Conservation (phyloP, 176 grass and related monocot genomes). For the Tillandsia leiboldiana region DNA sequence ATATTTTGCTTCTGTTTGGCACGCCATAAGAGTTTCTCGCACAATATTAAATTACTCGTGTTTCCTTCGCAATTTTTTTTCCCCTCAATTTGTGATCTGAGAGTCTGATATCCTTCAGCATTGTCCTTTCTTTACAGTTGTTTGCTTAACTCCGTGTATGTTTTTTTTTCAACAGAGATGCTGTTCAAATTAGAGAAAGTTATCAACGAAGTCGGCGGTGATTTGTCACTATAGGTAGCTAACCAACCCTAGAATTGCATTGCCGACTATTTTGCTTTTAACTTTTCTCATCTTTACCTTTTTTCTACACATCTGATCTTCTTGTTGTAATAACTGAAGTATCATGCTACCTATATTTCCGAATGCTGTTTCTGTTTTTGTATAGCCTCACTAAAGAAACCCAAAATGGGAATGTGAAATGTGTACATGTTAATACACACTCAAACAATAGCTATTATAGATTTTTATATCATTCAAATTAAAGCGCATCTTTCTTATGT, state of each 20-base stretch:
- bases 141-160: neutral
- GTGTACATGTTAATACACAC: neutral
- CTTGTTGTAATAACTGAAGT: neutral
- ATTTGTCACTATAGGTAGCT: constrained; percentile 33
- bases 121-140: neutral
- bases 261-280: neutral
- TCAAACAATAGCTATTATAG: neutral
- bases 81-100: neutral
- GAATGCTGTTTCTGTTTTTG: neutral
- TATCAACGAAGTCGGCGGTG: constrained; percentile 55
- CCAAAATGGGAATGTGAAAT: neutral
- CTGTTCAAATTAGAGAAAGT: constrained; percentile 46
- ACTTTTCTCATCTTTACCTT: neutral
- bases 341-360: neutral
- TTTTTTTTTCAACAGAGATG: constrained; percentile 28
- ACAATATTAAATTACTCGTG: too few relatives aligned
- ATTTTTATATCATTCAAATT: neutral
- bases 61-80: too few relatives aligned
- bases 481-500: too few relatives aligned
- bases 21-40: neutral
- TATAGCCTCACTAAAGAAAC: neutral
- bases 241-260: neutral
- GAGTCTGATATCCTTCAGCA: neutral
- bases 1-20: constrained; percentile 16
- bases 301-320: neutral